Percentiles rank a stretch among this genome's conserved stretches.
Conservation (phyloP, 2,329 filamentous ascomycete species). For the Trichoderma brevicompactum region DNA sequence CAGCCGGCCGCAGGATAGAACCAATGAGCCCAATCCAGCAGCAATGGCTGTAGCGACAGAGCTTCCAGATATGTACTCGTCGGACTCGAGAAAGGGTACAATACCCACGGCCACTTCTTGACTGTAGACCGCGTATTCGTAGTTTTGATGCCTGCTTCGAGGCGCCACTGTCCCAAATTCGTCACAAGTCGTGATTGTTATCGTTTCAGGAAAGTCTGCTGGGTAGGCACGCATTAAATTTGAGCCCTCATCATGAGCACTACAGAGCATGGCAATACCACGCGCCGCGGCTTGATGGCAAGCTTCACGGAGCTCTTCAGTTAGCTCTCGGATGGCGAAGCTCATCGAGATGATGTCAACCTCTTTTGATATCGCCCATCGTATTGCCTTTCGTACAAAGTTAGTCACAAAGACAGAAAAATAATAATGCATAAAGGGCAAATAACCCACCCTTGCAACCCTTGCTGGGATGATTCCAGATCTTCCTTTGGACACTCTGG, state of each 20-base stretch:
- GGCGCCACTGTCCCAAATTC: neutral
- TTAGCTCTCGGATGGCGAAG: neutral
- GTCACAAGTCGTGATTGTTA: neutral
- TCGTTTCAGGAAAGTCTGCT: neutral
- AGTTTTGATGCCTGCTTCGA: neutral
- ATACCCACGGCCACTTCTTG: neutral
- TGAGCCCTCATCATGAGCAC: neutral
- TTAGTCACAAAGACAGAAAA: neutral
- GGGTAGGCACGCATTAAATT: neutral
- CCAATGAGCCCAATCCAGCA: neutral
- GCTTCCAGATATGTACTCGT: neutral
- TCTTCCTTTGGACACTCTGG: conserved; percentile 4
- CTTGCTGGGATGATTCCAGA: neutral
- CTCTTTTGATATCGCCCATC: neutral
- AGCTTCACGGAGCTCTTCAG: neutral
- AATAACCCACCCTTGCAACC: neutral
- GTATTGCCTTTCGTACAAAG: neutral
- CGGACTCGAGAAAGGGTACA: neutral
- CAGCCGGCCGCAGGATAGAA: neutral
- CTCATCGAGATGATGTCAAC: conserved; percentile 10
- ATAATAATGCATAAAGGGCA: neutral
- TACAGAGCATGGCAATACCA: neutral
- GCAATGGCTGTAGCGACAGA: conserved; percentile 2
- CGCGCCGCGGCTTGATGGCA: neutral
- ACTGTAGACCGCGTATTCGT: neutral